Base-by-base conservation (phyloP, 2,329 filamentous ascomycete genomes). In the Clarireedia homoeocarpa region DNA sequence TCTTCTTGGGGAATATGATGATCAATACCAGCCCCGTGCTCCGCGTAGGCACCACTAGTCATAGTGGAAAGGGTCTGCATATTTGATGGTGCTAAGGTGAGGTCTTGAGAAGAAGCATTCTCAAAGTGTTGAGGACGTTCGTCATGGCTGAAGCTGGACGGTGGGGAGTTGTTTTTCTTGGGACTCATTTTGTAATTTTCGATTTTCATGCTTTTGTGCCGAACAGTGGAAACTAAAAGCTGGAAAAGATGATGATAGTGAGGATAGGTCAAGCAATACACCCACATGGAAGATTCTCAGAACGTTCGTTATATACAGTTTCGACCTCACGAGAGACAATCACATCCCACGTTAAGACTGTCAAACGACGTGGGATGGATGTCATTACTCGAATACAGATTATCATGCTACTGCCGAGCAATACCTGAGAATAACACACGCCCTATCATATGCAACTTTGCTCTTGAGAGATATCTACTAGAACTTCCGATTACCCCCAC, bases 21-120 rank as follows among this genome's bases (percentile, higher is more conserved):
- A 56, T 70, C 68, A 20, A 70, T 66, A 5, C 64, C 59, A 46
- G 66, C 60, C 4, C 68, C 69, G 53, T 71, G 67, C 49, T 69
- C 68, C 26, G 64, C 66, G 34, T 66, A 66, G 10, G 53, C 51
- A 12, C 34, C 10, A 6, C 44, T 54, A 24, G 9, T 44, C 23
- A 23, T 14, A 15, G 12, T n/a, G 27, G 24, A 10, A 2, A 23
- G 17, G 9, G 34, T 39, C 12, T 26, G 23, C 2, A 42, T 27
- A 6, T 39, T 54, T 7, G 39, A 42, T 7, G 5, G 14, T 54
- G 14, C 15, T 36, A 40, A 49, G 20, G 45, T 49, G 23, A 54
- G 23, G 24, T 42, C 20, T 48, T 34, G 52, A 12, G 52, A 54
- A 4, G 44, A 48, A 12, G 23, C 2, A 26, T 54, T 40, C 6